phyloP scores from a whole-genome alignment of 2,329 filamentous ascomycete genomes.

The Trichoderma sp. region DNA sequence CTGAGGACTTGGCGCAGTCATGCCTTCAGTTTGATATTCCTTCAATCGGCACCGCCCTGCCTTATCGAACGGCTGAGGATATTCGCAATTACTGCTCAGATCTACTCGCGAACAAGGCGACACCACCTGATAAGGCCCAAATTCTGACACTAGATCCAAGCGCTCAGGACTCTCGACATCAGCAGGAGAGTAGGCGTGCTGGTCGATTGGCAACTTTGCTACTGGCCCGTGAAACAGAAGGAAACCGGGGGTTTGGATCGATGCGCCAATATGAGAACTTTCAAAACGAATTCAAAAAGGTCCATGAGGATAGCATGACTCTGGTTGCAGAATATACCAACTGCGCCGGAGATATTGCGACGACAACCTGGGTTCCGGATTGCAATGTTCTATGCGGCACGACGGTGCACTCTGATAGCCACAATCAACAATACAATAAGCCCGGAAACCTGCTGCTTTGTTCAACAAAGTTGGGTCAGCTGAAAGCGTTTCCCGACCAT shows the following conservation, averaged over 20 bases:
- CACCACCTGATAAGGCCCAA: conserved; percentile 26
- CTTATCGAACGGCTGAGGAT: conserved; percentile 37
- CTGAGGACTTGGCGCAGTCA: conserved; percentile 32
- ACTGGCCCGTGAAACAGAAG: conserved; percentile 54
- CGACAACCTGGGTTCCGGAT: conserved; percentile 60
- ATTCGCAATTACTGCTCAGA: conserved; percentile 42
- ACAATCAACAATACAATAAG: conserved; percentile 70
- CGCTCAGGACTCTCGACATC: neutral
- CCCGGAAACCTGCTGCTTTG: conserved; percentile 64
- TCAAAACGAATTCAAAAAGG: conserved; percentile 48
- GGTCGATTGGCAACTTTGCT: conserved; percentile 48
- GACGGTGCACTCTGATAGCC: conserved; percentile 63
- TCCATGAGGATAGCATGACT: conserved; percentile 56
- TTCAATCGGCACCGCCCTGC: conserved; percentile 32
- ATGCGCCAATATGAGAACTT: conserved; percentile 51
- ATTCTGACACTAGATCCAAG: conserved; percentile 37
- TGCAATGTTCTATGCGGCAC: conserved; percentile 64
- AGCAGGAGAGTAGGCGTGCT: conserved; percentile 29
- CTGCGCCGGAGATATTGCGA: conserved; percentile 64
- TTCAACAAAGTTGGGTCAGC: conserved; percentile 48
- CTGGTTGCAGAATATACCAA: conserved; percentile 60
- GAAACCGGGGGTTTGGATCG: conserved; percentile 49
- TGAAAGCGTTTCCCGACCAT: conserved; percentile 60
- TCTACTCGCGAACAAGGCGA: conserved; percentile 34
- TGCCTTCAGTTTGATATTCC: conserved; percentile 35